Evolutionary conservation across 2,329 filamentous ascomycete species (phyloP), one percentile per base, ranked within the genome.

Genomic region (Aspergillus bombycis): DNA sequence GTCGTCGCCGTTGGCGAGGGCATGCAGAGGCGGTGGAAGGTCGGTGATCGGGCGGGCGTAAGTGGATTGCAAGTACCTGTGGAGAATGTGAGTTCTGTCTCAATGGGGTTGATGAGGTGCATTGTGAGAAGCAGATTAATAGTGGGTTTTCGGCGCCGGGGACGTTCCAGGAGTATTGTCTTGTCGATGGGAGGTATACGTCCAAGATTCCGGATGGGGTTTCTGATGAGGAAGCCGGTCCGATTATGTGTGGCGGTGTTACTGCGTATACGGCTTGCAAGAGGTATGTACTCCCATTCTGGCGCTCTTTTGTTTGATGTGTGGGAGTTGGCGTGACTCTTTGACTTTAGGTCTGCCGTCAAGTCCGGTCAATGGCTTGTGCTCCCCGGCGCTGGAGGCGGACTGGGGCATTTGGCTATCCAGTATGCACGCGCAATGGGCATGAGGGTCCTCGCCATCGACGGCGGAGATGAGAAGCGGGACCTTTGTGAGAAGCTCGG

Each of bases 391-490:
- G 71, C 73, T 1, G 75, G 75, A 34, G 75, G 75, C 78, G 92
- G 92, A 73, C 86, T 96, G 58, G 93, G 92, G 34, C 88, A 85
- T 60, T 82, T 96, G 68, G 93, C 92, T 23, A 84, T 91, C 69
- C 94, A 97, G 81, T 97, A 96, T 80, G 93, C 92, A 59, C 91
- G 89, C 78, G 94, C 93, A 43, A 96, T 97, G 93, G 92, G 93
- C 63, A 81, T 96, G 59, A 84, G 89, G 68, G 83, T 88, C 68
- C 89, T 97, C 72, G 93, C 90, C 70, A 93, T 97, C 69, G 93
- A 97, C 73, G 87, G 86, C 57, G 93, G 93, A 55, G 86, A 88
- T 2, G 92, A 95, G 80, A 97, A 97, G 87, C 84, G 82, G 72
- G 82, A 86, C 67, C 86, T 93, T 80, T 77, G 81, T 52, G 81